Evolutionary conservation across 768 basidiomycete genomes (phyloP), one percentile per base, ranked within the genome.

Genomic region (Rhodosporidiobolus sp.): DNA sequence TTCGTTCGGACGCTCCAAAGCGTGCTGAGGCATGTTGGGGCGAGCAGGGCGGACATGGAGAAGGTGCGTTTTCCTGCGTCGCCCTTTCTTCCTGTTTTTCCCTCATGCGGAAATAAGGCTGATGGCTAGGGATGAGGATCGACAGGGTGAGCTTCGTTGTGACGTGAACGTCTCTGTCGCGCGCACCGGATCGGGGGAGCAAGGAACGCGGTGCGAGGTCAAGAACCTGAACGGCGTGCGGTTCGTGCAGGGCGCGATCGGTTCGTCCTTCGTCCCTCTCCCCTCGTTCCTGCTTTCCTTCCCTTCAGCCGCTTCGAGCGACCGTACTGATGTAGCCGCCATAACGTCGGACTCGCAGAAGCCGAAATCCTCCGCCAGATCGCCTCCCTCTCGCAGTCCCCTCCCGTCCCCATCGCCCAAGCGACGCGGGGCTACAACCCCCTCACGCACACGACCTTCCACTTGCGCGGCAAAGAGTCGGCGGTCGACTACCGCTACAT

Each of bases 1-100:
- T 98, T 95, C 82, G 90, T 97, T 10, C 85, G 88, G 50, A 85
- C 88, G 16, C 83, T 99, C 3, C 94, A 96, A 79, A 85, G 88
- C 8, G 78, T 96, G 26, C 82, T 98, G 14, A 86, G 94, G 26
- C 85, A 90, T 24, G 84, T 95, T 6, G 93, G 92, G 0, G 88
- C 91, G 0, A 93, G 92, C 73, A 92, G 95, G 79, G 94, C 92
- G 2, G 94, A 94, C 78, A 98, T 98, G 96, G 96, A 99, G 77
- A 88, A 92, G 81, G 95, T 91, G 76, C 50, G 78, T 52, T 43
- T 43, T 34, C 14, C 35, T 59, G 45, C 28, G n/a, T 24, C 35
- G 24, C 22, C 11, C n/a, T 30, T 26, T 22, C 17, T 20, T 19
- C 14, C 49, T n/a, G 26, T 19, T 45, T 56, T n/a, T 9, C 26